Percentiles rank a stretch among this genome's conserved stretches.
Conservation (phyloP, 2,329 filamentous ascomycete genomes). For the Aspergillus aculeatus region DNA sequence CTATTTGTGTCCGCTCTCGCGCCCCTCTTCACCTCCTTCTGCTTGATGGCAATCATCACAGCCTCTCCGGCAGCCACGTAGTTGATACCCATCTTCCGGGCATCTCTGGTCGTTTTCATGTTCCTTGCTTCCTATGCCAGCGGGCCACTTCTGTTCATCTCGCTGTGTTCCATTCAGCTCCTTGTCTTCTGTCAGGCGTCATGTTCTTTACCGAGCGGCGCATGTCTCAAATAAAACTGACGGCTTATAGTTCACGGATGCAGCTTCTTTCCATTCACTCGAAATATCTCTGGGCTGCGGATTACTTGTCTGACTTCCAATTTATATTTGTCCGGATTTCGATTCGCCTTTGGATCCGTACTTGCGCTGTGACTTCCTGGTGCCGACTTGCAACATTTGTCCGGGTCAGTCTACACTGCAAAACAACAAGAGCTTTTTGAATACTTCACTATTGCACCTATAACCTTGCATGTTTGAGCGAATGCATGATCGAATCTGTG, state of each 20-base stretch:
- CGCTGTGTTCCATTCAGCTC: not conserved
- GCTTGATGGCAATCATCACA: not conserved
- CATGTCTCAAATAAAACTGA: not conserved
- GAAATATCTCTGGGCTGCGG: not conserved
- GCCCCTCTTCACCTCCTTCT: not conserved
- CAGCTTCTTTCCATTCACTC: not conserved
- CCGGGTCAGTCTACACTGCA: not conserved
- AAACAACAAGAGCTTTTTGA: not conserved
- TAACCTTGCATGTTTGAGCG: not conserved
- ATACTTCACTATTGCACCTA: not conserved
- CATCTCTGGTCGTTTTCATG: not conserved
- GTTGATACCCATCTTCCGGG: not conserved
- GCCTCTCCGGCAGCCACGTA: not conserved
- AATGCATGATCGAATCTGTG: not conserved
- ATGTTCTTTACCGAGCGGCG: not conserved
- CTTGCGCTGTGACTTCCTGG: not conserved
- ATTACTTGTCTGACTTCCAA: not conserved
- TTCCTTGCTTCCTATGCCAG: not conserved
- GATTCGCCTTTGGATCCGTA: not conserved
- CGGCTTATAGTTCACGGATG: not conserved
- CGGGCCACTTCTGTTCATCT: not conserved
- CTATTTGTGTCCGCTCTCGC: not conserved
- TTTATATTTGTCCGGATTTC: not conserved
- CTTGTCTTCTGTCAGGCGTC: not conserved
- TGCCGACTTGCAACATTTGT: not conserved